A percentile compares a stretch with the other conserved stretches of the same genome.
These are phyloP conservation scores for Cutaneotrichosporon cavernicola DNA, from an alignment of 1,284 basidiomycete genomes.

Conservation along the genomic window DNA sequence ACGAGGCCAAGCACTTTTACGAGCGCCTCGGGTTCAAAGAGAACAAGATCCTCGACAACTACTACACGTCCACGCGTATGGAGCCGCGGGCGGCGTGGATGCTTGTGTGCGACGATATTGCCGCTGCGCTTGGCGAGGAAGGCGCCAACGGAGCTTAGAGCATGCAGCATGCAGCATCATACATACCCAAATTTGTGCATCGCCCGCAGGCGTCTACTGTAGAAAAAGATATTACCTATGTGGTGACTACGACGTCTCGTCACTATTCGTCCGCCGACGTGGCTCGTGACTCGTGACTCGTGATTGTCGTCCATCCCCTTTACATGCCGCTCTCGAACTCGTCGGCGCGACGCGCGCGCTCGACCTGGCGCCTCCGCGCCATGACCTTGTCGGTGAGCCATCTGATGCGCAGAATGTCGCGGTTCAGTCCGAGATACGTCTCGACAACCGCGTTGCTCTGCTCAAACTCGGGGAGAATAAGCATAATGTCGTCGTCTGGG, in stretches of 20 bases:
- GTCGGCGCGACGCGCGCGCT: not conserved
- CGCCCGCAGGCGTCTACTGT: not conserved
- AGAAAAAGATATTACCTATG: not conserved
- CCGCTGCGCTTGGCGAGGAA: conserved; percentile 34
- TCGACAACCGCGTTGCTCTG: conserved; percentile 37
- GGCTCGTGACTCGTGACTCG: not conserved
- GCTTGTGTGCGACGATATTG: conserved; percentile 50
- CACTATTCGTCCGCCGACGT: not conserved
- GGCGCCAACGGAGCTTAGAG: conserved; percentile 27
- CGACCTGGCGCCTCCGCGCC: not conserved
- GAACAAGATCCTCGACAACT: conserved; percentile 41
- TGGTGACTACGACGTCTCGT: not conserved
- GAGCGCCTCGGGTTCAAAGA: conserved; percentile 50
- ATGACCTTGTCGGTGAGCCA: conserved; percentile 9
- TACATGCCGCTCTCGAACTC: conserved; percentile 1
- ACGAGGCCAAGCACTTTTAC: conserved; percentile 50
- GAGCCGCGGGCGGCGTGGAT: conserved; percentile 45
- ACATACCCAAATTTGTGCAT: not conserved
- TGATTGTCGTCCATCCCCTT: not conserved
- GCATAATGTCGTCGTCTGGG: conserved; percentile 40
- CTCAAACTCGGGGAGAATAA: conserved; percentile 44
- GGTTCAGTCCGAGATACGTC: conserved; percentile 39
- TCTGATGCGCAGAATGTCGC: not conserved
- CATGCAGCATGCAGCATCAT: not conserved
- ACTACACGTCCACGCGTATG: conserved; percentile 49